A percentile compares a stretch with the other conserved stretches of the same genome.
Evolutionary conservation across 352 stramenopile genomes (phyloP).

Genomic region (Phytophthora sp.): DNA sequence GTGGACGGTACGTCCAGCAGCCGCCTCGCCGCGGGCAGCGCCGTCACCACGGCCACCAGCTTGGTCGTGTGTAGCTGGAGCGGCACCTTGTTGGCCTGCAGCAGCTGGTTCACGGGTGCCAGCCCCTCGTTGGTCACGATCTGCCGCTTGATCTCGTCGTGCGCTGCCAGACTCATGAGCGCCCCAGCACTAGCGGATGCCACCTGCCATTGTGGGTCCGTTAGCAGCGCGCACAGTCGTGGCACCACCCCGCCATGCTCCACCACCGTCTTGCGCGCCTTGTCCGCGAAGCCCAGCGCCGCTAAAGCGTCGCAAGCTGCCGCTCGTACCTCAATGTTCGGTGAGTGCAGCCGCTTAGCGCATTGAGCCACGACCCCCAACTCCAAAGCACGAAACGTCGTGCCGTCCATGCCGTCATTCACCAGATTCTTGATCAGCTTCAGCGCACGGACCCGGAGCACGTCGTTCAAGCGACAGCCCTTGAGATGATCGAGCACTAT

Average conservation of each 20-base stretch:
- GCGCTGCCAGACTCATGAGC: constrained; percentile 67
- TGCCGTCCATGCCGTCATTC: constrained; percentile 67
- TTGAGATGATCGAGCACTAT: constrained; percentile 62
- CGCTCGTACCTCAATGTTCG: constrained; percentile 43
- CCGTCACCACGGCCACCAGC: constrained; percentile 62
- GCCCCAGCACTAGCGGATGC: constrained; percentile 55
- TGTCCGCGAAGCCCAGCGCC: constrained; percentile 65
- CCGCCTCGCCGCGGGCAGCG: constrained; percentile 56
- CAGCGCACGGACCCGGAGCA: constrained; percentile 55
- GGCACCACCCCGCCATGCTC: constrained; percentile 56
- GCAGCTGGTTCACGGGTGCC: constrained; percentile 57
- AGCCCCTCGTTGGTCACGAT: constrained; percentile 61
- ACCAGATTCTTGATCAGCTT: constrained; percentile 67
- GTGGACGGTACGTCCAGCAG: constrained; percentile 58
- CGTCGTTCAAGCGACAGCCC: constrained; percentile 30
- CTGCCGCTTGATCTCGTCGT: constrained; percentile 74
- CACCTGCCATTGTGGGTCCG: constrained; percentile 63
- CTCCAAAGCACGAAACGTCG: constrained; percentile 59
- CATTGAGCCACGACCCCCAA: constrained; percentile 53
- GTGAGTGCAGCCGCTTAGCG: constrained; percentile 51
- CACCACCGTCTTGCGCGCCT: constrained; percentile 60
- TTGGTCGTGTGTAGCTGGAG: constrained; percentile 76
- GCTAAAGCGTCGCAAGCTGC: constrained; percentile 62
- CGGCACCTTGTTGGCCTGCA: constrained; percentile 61
- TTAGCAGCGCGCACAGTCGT: constrained; percentile 62